phyloP scores from a whole-genome alignment of 2,329 filamentous ascomycete genomes.

The Neurospora crassa region DNA sequence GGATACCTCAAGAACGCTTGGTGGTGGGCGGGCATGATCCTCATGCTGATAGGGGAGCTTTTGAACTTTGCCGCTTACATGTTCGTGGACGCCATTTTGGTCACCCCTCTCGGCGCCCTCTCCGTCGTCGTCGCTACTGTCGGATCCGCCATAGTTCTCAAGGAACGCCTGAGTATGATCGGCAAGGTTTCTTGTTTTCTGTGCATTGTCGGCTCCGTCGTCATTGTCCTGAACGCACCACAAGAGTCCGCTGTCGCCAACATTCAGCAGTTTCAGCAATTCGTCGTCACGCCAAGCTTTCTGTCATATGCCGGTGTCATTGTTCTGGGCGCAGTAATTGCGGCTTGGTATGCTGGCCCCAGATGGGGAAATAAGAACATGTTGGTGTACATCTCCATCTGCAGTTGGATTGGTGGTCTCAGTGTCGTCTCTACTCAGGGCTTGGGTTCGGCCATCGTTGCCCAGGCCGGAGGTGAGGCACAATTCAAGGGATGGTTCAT shows the following conservation, averaged over 20 bases:
- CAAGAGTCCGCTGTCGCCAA: conserved; percentile 72
- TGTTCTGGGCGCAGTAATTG: conserved; percentile 60
- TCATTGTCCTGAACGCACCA: conserved; percentile 92
- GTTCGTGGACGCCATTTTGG: conserved; percentile 91
- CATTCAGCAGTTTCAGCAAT: conserved; percentile 88
- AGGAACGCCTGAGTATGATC: conserved; percentile 89
- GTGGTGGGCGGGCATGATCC: conserved; percentile 93
- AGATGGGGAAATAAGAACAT: conserved; percentile 93
- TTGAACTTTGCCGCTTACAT: conserved; percentile 97
- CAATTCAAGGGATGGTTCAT: conserved; percentile 98
- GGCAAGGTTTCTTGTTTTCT: conserved; percentile 94
- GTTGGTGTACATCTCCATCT: conserved; percentile 95
- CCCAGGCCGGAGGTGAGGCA: conserved; percentile 67
- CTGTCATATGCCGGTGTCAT: conserved; percentile 76
- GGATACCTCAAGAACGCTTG: conserved; percentile 90
- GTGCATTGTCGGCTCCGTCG: conserved; percentile 84
- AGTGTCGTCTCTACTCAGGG: conserved; percentile 95
- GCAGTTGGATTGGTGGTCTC: conserved; percentile 85
- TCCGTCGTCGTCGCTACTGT: conserved; percentile 89
- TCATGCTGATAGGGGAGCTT: conserved; percentile 95
- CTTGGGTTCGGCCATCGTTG: conserved; percentile 80
- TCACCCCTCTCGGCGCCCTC: conserved; percentile 83
- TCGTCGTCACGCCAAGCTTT: conserved; percentile 79
- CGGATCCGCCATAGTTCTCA: conserved; percentile 87
- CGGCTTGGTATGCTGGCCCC: conserved; percentile 73